Base-by-base conservation (phyloP, 2,329 filamentous ascomycete genomes). In the Epichloe typhina region DNA sequence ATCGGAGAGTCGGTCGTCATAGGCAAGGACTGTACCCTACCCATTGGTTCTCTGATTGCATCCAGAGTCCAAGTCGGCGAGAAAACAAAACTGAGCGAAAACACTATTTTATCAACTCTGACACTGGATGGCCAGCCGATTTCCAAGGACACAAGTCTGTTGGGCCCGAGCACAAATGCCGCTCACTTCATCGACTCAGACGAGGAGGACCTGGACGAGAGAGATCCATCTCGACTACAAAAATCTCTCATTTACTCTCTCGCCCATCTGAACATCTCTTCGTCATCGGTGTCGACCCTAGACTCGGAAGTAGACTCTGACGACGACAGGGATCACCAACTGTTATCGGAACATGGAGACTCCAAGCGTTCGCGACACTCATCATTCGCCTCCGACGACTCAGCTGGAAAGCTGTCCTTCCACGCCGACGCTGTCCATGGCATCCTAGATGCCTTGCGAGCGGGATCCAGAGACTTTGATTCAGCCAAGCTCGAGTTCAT, bases 361-460 rank as follows among this genome's bases (percentile, higher is more conserved):
- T 69, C 58, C 60, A 85, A 83, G 1, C 74, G 80, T 53, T 83
- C 81, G 0, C 77, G 83, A 50, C 76, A 81, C 38, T 82, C 80
- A 31, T 88, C 83, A 44, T 88, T 90, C 61, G 77, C 84, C 40
- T 89, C 85, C 0, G 79, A 86, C 44, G 77, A 83, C 57, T 87
- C 84, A 0, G 80, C 82, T 15, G 69, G 67, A 52, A 68, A 64
- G 55, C 57, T 66, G 35, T 67, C 71, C 52, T 97, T 97, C 75
- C 87, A 95, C 64, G 76, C 84, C 54, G 91, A 96, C 61, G 91
- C 91, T 26, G 86, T 91, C 3, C 76, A 83, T 56, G 91, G 88
- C 54, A 78, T 97, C n/a, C 77, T 90, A 54, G 90, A 96, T 61
- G 86, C 88, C 23, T 75, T 97, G 41, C 83, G 85, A 48, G 84